A percentile compares a stretch with the other conserved stretches of the same genome.
Conservation (phyloP, 768 basidiomycete genomes). For the Imleria badia region DNA sequence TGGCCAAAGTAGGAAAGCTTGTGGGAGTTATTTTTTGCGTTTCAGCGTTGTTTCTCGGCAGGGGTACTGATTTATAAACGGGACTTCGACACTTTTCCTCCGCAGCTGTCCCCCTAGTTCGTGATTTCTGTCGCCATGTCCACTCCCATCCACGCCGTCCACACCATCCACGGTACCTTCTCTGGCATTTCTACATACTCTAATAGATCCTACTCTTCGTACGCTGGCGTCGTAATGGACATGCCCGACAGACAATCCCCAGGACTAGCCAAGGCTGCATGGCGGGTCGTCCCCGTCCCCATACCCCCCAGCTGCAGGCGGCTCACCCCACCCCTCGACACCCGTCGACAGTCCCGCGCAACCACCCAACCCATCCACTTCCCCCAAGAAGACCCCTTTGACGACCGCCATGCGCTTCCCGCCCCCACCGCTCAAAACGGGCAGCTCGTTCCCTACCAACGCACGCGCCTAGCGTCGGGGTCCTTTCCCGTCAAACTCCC, state of each 20-base stretch:
- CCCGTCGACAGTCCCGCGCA: slow-evolving; percentile 15
- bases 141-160: slow-evolving; percentile 26
- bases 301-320: slow-evolving; percentile 31
- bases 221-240: slow-evolving; percentile 29
- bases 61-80: slow-evolving; percentile 21
- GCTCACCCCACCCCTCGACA: slow-evolving; percentile 15
- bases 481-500: slow-evolving; percentile 28
- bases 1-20: slow-evolving; percentile 16
- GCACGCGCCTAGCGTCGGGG: slow-evolving; percentile 31
- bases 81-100: neutral
- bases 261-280: slow-evolving; percentile 25
- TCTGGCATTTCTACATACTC: slow-evolving; percentile 27
- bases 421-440: slow-evolving; percentile 1
- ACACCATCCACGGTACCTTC: slow-evolving; percentile 34
- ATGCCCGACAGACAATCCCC: slow-evolving; percentile 21
- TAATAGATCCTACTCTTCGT: slow-evolving; percentile 17
- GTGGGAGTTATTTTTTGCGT: slow-evolving; percentile 8
- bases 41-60: slow-evolving; percentile 21
- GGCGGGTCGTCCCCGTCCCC: slow-evolving; percentile 24
- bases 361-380: slow-evolving; percentile 19
- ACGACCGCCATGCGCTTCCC: slow-evolving; percentile 23
- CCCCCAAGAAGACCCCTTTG: slow-evolving; percentile 28
- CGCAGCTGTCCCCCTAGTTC: slow-evolving; percentile 10
- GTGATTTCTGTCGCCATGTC: slow-evolving; percentile 26
- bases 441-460: slow-evolving; percentile 21